Evolutionary conservation across 2,329 filamentous ascomycete species (phyloP), one percentile per base, ranked within the genome.

Genomic region (Lasiodiplodia sp.): DNA sequence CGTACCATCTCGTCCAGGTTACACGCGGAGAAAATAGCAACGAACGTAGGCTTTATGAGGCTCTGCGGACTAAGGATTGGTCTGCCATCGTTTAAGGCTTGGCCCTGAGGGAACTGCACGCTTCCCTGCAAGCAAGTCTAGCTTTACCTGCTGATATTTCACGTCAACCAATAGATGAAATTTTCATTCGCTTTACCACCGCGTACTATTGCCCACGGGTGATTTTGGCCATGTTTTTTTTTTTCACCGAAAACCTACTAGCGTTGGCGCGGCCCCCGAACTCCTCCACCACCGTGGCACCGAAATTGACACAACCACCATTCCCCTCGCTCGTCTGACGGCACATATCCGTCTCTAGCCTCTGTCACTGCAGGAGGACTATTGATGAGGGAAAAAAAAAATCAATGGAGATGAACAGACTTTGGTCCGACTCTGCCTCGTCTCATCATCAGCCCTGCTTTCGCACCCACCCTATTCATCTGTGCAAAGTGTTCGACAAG

Each of bases 1-100:
- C 25, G 25, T 28, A 21, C 16, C 28, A 31, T 56, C 28, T 37
- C 31, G 53, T 21, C 16, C 28, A 28, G 18, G 28, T 21, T 18
- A 56, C 53, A 21, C 4, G 53, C 53, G 53, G 53, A 56, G 53
- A 28, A 34, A 56, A 21, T 28, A 37, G 31, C 53, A 56, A n/a
- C 34, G 55, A 40, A n/a, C n/a, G 34, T 57, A n/a, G 34, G 6
- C 12, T 38, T 18, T 18, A 4, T n/a, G 1, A 18, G 34, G 52
- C 52, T 16, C 12, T 55, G 52, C 16, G 12, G 25, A n/a, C 25
- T 34, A 14, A 37, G 52, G 52, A 18, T 28, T 34, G 25, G 14
- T 57, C 12, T n/a, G 11, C 21, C 23, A 23, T 28, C 2, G 2
- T 11, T 7, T 10, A 40, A 25, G 21, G n/a, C n/a, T 11, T n/a